Evolutionary conservation across 108 stramenopile genomes (phyloP).

Genomic region (Conticribra guillardii): DNA sequence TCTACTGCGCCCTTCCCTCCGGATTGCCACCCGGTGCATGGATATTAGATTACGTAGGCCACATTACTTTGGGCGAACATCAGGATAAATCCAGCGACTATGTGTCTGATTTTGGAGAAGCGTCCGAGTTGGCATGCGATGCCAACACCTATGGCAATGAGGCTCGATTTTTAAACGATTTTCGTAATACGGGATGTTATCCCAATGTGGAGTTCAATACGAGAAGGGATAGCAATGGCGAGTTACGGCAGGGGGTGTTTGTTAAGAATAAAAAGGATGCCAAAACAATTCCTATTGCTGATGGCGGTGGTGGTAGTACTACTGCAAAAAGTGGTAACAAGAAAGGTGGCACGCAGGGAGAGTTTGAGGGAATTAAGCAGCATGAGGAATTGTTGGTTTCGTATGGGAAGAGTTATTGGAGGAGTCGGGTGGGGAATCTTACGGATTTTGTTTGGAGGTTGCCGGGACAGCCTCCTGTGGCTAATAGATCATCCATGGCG

Average conservation of each 20-base stretch:
- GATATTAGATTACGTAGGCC: conserved; percentile 45
- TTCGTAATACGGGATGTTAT: conserved; percentile 33
- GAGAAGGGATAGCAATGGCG: conserved; percentile 31
- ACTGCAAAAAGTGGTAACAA: neutral
- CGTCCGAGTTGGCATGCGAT: conserved; percentile 35
- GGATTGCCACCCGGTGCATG: conserved; percentile 35
- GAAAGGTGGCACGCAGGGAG: no score
- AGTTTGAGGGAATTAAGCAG: conserved; percentile 34
- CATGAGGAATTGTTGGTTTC: conserved; percentile 44
- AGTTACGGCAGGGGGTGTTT: conserved; percentile 45
- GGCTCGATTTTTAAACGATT: conserved; percentile 49
- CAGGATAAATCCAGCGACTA: conserved; percentile 40
- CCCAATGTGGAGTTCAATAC: conserved; percentile 40
- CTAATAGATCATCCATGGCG: neutral
- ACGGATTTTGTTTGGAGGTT: conserved; percentile 43
- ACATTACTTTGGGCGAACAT: conserved; percentile 34
- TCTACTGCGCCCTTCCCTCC: conserved; percentile 34
- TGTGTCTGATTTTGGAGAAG: conserved; percentile 37
- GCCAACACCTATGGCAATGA: conserved; percentile 42
- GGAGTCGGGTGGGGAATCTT: conserved; percentile 35
- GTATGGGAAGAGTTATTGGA: conserved; percentile 46
- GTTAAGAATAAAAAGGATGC: conserved; percentile 36
- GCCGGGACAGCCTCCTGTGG: conserved; percentile 17
- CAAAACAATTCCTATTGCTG: no score
- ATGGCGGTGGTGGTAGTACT: conserved; percentile 4